Conservation (phyloP, 306 rosid genomes). For the Cajanus cajan region DNA sequence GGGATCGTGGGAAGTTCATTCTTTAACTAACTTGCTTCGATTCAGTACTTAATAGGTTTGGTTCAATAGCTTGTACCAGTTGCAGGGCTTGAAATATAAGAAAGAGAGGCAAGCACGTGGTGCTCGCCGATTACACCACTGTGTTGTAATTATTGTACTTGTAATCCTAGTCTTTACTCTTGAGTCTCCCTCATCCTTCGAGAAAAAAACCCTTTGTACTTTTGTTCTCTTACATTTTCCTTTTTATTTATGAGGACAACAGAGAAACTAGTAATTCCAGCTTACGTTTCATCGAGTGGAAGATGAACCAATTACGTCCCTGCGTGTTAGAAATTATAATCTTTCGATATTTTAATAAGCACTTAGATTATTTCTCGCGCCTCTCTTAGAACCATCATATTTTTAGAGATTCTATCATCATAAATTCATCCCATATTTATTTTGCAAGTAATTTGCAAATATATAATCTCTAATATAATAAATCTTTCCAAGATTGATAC, state of each 20-base stretch:
- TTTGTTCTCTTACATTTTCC: not conserved
- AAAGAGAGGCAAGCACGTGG: constrained; percentile 1
- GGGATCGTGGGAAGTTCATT: constrained; percentile 23
- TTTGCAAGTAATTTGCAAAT: not conserved
- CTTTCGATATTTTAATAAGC: not conserved
- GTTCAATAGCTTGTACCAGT: constrained; percentile 22
- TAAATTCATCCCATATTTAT: not conserved
- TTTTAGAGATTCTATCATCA: not conserved
- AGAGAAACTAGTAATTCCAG: not conserved
- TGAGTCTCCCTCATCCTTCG: not conserved
- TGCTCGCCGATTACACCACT: not conserved
- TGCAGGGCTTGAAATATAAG: not conserved
- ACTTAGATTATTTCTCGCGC: not conserved
- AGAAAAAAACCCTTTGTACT: not conserved
- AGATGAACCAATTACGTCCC: not conserved
- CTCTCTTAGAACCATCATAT: not conserved
- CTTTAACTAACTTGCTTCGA: not conserved
- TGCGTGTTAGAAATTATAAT: not conserved
- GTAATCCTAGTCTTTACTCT: not conserved
- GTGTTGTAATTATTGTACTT: constrained; percentile 29
- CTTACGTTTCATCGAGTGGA: not conserved
- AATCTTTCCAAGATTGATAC: not conserved
- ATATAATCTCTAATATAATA: not conserved
- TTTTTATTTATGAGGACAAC: not conserved
- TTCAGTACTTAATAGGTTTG: not conserved